Evolutionary conservation across 352 stramenopile species (phyloP), one percentile per base, ranked within the genome.

Genomic region (Pythium folliculosum): DNA sequence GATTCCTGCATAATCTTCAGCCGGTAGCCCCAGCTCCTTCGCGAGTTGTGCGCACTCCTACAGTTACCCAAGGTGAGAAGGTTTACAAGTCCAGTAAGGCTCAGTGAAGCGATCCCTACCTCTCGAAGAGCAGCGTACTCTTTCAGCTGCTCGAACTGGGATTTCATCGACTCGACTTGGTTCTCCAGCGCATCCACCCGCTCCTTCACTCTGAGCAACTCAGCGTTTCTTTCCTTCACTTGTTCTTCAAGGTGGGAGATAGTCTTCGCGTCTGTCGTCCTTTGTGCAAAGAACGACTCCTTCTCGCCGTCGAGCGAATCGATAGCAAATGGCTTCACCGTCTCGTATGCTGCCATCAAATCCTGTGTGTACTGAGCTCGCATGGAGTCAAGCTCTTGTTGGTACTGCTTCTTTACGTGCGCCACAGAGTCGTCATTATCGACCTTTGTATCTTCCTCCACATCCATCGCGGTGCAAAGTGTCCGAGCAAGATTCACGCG

Each of bases 161-260:
- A 57, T 37, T 61, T 70, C 55, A 70, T 70, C 56, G 47, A 54
- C 19, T 70, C 63, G 13, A 65, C 37, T 60, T 59, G 49, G 16
- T 21, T 59, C 6, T 51, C 35, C 10, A 69, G 54, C 17, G 30
- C 21, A 10, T 60, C 37, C 32, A 69, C 30, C 23, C 44, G 16
- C 10, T 32, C n/a, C 9, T 64, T 25, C 45, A 60, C 58, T 17
- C 22, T 51, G 6, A 35, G 22, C n/a, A 58, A 51, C 3, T 63
- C 54, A 5, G 23, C 37, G 38, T 57, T 47, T 13, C 51, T 56
- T 12, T 37, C 21, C 38, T 25, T 59, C 7, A 27, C 21, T 45
- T 49, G 49, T 6, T 45, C 27, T 56, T 71, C 50, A 27, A 66
- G 45, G 5, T 66, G 38, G 9, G 52, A 27, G 38, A 64, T 66